These are phyloP conservation scores for Fraxinus latifolia DNA, from an alignment of 305 asterid genomes.

Conservation along the genomic window DNA sequence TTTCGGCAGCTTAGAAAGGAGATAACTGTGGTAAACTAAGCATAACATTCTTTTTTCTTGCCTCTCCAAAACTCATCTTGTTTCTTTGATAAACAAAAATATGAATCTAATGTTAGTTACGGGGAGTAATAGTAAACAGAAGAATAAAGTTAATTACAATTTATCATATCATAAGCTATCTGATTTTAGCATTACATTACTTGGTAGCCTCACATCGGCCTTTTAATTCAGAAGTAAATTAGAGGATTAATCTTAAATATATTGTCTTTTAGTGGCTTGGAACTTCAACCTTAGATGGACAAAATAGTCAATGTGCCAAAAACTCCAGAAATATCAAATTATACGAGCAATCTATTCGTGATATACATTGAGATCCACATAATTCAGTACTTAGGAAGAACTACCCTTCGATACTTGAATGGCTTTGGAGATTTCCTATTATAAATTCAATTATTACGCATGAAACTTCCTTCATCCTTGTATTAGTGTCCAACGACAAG, in stretches of 20 bases:
- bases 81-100: neutral
- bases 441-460: neutral
- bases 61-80: neutral
- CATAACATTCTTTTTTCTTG: neutral
- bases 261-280: neutral
- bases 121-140: neutral
- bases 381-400: neutral
- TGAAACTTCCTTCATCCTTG: neutral
- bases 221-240: neutral
- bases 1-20: slow-evolving; percentile 9
- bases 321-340: neutral
- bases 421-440: neutral
- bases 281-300: neutral
- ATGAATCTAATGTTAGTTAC: neutral
- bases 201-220: neutral
- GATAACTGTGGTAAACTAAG: neutral
- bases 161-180: neutral
- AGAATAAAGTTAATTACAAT: neutral
- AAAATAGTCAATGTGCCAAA: neutral
- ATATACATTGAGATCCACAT: neutral
- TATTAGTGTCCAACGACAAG: neutral
- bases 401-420: neutral
- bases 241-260: neutral
- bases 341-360: neutral
- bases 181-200: neutral